phyloP scores from a whole-genome alignment of 2,329 filamentous ascomycete species.

The Chaetomium globosum region DNA sequence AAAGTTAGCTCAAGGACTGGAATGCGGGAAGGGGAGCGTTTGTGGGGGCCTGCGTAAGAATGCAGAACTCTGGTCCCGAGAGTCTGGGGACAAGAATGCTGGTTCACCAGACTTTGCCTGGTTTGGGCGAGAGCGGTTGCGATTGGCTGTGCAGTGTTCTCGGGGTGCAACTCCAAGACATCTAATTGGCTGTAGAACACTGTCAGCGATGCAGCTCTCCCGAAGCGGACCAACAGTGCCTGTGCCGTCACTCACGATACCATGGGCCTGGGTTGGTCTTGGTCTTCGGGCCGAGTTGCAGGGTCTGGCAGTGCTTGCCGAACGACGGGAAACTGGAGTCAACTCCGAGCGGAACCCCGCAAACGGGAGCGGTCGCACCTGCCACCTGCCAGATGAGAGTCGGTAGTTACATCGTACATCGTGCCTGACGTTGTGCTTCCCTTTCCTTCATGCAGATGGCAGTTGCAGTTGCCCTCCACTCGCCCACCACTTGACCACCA shows the following conservation, averaged over 20 bases:
- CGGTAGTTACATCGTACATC: too few species aligned
- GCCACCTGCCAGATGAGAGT: neutral
- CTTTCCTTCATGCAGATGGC: neutral
- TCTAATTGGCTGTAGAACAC: conserved; percentile 7
- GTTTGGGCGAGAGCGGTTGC: neutral
- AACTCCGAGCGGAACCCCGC: neutral
- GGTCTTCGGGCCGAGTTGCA: conserved; percentile 5
- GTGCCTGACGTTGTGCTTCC: too few species aligned
- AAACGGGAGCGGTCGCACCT: neutral
- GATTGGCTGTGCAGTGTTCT: conserved; percentile 3
- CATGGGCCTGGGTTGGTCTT: conserved; percentile 3
- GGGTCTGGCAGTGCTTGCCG: conserved; percentile 2
- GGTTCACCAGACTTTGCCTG: neutral
- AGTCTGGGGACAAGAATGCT: neutral
- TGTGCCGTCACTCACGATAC: neutral
- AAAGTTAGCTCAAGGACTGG: too few species aligned
- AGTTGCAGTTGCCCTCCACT: neutral
- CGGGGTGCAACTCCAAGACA: neutral
- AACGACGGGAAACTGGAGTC: neutral
- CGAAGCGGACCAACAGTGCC: neutral
- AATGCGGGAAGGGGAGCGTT: neutral
- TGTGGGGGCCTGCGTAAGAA: conserved; percentile 20
- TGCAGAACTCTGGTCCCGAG: conserved; percentile 10
- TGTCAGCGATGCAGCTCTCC: neutral
- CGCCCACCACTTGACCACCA: too few species aligned